Evolutionary conservation across 306 rosid species (phyloP), one percentile per base, ranked within the genome.

Genomic region (Pueraria montana): DNA sequence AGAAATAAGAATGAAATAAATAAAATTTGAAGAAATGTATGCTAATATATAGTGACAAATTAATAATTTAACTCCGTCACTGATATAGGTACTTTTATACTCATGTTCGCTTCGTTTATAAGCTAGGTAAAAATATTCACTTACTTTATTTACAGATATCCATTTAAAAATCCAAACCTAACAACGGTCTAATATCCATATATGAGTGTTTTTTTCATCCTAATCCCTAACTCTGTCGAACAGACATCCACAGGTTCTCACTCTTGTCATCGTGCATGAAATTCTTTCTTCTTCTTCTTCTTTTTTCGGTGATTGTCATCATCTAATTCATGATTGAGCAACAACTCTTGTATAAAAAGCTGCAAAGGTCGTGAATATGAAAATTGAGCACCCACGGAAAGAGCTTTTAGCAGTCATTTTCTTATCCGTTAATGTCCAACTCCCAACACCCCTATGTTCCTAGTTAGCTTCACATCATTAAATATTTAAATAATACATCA

Each of bases 391-490:
- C 65, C 9, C 79, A 45, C 16, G 66, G 26, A 50, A 48, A 64
- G 3, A 65, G 62, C 76, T 65, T 82, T 40, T 55, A 27, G 21
- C 42, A 53, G 70, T 56, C 81, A 82, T 82, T 82, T 75, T 76
- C 71, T 82, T 18, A 67, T 82, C 82, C 53, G 52, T 55, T 67
- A 75, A 53, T 82, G 42, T 65, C 38, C 76, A 82, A 74, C 72
- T 74, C 80, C 65, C 72, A 30, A 46, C 53, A 30, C 42, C 27
- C 71, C 70, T 80, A 69, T 40, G n/a, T 3, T 12, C 46, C 77
- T 42, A 64, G 2, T 63, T 64, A 30, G 55, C 66, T 56, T 53
- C 83, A 36, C 30, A 27, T 58, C 32, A n/a, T 27, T 53, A 66
- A 40, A 13, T n/a, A 40, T 23, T 69, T 69, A 40, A 40, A 40